Evolutionary conservation across 768 basidiomycete species (phyloP), one percentile per base, ranked within the genome.

Genomic region (Peribolospora kevripleyi): DNA sequence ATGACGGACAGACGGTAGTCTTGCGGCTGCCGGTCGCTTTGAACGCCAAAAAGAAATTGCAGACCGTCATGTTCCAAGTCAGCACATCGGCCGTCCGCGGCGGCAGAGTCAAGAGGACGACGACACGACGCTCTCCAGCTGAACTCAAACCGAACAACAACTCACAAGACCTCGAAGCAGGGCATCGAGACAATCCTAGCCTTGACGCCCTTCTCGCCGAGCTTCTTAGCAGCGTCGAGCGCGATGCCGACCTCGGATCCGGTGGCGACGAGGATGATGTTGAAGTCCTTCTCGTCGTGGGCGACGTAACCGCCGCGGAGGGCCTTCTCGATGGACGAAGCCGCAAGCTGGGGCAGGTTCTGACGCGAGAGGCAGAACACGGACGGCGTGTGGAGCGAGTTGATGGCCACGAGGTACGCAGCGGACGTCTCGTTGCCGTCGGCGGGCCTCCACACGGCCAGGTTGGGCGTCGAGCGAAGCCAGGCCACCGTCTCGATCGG

Each of bases 361-460:
- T 91, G 84, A 46, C 84, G 78, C 54, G 85, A 84, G 53, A 64
- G 60, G 50, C 54, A 53, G 56, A 86, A 71, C 61, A 90, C 74
- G 37, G 86, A 87, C 39, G 88, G 87, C 2, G 84, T 90, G 62
- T 72, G 68, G 58, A 69, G 75, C 58, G 84, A 79, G 60, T 75
- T 73, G 62, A 95, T 68, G 49, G 87, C 82, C 55, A 80, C 76
- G 57, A 76, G 67, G 73, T 93, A 93, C 13, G 88, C 76, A 25
- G 88, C 88, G 25, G 84, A 87, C n/a, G 85, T 88, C 73, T 95
- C 90, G 67, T 93, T 91, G 42, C 90, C 88, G 66, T 93, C 87
- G 38, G 87, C 61, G 54, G 58, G 61, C 57, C 65, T 60, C 69
- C 68, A 70, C 74, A 93, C 85, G 59, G 83, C 82, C 52, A 84